These are phyloP conservation scores for Sporothrix pseudoabietina DNA, from an alignment of 2,329 filamentous ascomycete genomes.

Conservation along the genomic window DNA sequence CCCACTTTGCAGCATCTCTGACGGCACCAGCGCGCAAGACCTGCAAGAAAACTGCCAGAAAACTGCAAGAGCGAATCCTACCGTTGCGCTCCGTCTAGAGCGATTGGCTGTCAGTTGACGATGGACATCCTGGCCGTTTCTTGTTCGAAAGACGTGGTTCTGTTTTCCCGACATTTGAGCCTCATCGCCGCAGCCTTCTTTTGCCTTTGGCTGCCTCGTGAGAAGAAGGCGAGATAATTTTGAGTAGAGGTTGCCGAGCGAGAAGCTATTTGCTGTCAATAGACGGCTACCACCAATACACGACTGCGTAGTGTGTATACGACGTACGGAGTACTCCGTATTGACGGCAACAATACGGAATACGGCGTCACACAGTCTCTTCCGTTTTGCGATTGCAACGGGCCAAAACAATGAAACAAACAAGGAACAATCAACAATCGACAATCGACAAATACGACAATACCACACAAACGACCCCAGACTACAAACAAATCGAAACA, in stretches of 20 bases:
- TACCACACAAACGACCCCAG: not conserved
- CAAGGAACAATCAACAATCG: not conserved
- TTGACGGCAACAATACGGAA: not conserved
- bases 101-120: constrained; percentile 10
- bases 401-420: constrained; percentile 15
- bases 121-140: not conserved
- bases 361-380: not conserved
- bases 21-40: not conserved
- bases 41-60: not conserved
- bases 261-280: not conserved
- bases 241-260: not conserved
- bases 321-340: not conserved
- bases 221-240: not conserved
- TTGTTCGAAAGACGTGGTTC: not conserved
- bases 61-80: not conserved
- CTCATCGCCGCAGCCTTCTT: not conserved
- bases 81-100: not conserved
- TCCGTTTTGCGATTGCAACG: not conserved
- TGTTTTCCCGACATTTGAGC: not conserved
- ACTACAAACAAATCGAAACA: constrained; percentile 15
- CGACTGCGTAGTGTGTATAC: too few relatives aligned
- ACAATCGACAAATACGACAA: not conserved
- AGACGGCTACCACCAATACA: not conserved
- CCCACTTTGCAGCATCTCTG: not conserved
- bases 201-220: constrained; percentile 1